Conservation (phyloP, 768 basidiomycete genomes). For the Gautieria morchelliformis region DNA sequence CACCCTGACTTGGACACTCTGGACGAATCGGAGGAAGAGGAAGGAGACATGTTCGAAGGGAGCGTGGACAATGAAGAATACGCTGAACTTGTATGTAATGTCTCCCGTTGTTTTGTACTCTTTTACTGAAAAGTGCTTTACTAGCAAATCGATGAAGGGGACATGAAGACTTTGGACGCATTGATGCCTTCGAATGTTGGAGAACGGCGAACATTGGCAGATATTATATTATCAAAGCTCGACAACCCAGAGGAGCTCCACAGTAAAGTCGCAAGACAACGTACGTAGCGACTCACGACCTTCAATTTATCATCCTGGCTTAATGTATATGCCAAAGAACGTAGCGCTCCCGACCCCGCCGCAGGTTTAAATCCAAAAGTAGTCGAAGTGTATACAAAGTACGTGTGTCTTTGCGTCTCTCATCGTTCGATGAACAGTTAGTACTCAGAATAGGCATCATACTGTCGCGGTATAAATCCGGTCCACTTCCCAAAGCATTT, state of each 20-base stretch:
- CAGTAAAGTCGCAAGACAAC: slow-evolving; percentile 47
- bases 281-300: neutral
- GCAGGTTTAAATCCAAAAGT: slow-evolving; percentile 87
- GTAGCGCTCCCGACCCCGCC: slow-evolving; percentile 55
- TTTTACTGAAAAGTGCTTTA: neutral
- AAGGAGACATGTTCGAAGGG: slow-evolving; percentile 16
- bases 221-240: slow-evolving; percentile 93
- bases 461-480: slow-evolving; percentile 84
- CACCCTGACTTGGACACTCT: slow-evolving; percentile 29
- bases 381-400: slow-evolving; percentile 91
- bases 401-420: slow-evolving; percentile 27
- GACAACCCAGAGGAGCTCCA: slow-evolving; percentile 39
- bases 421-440: neutral
- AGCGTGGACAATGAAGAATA: slow-evolving; percentile 26
- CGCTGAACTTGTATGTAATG: slow-evolving; percentile 30
- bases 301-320: slow-evolving; percentile 12
- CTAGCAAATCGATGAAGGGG: slow-evolving; percentile 84
- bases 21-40: slow-evolving; percentile 50
- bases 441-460: slow-evolving; percentile 67
- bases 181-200: slow-evolving; percentile 66
- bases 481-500: slow-evolving; percentile 92
- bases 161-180: slow-evolving; percentile 77
- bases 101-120: neutral
- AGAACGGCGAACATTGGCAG: slow-evolving; percentile 82
- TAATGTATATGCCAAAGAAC: slow-evolving; percentile 17